Percentiles rank a stretch among this genome's conserved stretches.
phyloP scores from a whole-genome alignment of 768 basidiomycete genomes.

The Thelephora aurantiotincta region DNA sequence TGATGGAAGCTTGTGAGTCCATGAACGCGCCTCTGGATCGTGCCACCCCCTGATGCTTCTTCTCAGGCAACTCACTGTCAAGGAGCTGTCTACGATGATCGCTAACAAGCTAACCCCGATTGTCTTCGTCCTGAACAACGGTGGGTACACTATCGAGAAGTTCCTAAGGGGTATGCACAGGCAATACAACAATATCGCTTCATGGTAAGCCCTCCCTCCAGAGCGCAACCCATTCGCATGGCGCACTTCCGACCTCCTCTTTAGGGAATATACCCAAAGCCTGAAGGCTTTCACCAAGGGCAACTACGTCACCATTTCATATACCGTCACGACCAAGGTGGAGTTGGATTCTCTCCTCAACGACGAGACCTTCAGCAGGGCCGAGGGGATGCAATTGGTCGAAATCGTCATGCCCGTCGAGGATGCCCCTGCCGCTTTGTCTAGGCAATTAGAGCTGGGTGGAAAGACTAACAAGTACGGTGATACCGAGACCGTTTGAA shows the following conservation, averaged over 20 bases:
- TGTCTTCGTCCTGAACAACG: conserved; percentile 72
- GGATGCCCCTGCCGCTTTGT: conserved; percentile 58
- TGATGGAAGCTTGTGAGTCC: conserved; percentile 61
- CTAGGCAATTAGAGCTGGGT: too few relatives aligned
- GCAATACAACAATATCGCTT: conserved; percentile 75
- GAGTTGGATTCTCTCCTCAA: conserved; percentile 60
- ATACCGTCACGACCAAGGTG: conserved; percentile 49
- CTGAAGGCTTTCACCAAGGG: conserved; percentile 45
- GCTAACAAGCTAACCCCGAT: conserved; percentile 60
- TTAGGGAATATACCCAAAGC: conserved; percentile 50
- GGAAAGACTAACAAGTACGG: too few relatives aligned
- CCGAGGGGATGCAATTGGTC: conserved; percentile 61
- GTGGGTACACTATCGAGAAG: conserved; percentile 84
- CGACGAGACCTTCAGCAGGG: conserved; percentile 41
- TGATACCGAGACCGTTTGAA: too few relatives aligned
- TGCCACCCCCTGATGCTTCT: conserved; percentile 3
- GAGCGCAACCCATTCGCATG: not conserved
- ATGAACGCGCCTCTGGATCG: conserved; percentile 1
- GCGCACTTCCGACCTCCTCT: too few relatives aligned
- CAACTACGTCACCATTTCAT: conserved; percentile 40
- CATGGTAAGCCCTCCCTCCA: conserved; percentile 34
- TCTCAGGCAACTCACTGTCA: conserved; percentile 57
- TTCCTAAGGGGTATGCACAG: conserved; percentile 55
- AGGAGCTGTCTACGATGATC: conserved; percentile 81
- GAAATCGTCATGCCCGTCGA: conserved; percentile 64